Base-by-base conservation (phyloP, 148 eudicot species). In the Chenopodium album region DNA sequence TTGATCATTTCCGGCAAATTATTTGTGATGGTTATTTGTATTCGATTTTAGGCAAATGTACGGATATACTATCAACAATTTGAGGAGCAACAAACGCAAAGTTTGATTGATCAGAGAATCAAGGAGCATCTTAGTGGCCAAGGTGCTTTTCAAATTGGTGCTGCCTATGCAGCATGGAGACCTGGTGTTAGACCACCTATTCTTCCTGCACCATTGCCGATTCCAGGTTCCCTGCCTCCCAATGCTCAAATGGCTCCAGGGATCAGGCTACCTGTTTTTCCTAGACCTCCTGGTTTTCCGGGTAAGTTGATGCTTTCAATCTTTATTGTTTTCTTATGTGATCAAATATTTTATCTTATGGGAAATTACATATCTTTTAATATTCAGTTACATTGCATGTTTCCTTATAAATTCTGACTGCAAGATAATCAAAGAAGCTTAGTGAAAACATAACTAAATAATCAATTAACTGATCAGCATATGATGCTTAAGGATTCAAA, bases 81-180 rank as follows among this genome's bases (percentile, higher is more conserved):
- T 82, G 99, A 95, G 88, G 95, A 92, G 79, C 98, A 95, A 84
- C 91, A 91, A 70, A 95, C 89, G 47, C 97, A 95, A 64, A 91
- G 90, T 89, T 83, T 96, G 86, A 88, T 96, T 41, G 98, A 96
- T 79, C 98, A 92, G 83, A 91, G 88, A 89, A 89, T 96, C 74
- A 96, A 92, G 89, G 98, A 94, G 79, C 98, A 96, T 87, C 93
- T 94, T 34, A 52, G 79, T 54, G 95, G 97, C 64, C 94, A 91
- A 84, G 78, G 93, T 56, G 91, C 87, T n/a, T 90, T 68, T 84
- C 91, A 90, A 83, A 89, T 90, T 29, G 96, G 95, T 79, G 89
- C 89, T 76, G 84, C 88, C 34, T 96, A 85, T 86, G 87, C 87
- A 41, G 90, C 86, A 46, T 82, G 86, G 88, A 86, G 89, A 82